Base-by-base conservation (phyloP, 805 yeast genomes). In the Yarrowia osloensis region DNA sequence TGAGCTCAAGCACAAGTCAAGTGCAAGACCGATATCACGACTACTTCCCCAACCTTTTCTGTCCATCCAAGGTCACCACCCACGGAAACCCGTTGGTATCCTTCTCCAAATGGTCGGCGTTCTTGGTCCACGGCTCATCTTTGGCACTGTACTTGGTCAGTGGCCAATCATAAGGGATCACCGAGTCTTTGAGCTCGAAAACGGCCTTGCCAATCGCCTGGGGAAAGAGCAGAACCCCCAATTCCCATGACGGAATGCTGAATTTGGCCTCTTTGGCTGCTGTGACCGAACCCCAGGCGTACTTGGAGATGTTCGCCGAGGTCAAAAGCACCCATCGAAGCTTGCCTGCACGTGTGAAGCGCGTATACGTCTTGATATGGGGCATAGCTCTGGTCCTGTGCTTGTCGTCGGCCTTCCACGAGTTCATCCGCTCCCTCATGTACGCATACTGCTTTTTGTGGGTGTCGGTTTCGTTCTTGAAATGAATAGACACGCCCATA, bases 321-420 rank as follows among this genome's bases (percentile, higher is more conserved):
- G 95, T 89, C 73, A 89, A 79, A 6, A 89, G 74, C 21, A 87
- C 82, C 96, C 96, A 91, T 62, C 84, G 82, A 5, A 89, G 73
- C 70, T 85, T 40, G 8, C 44, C 61, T 1, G 69, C 67, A 1
- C 22, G 19, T 39, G 31, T 52, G 22, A 70, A 57, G 19, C 69
- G 66, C 68, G 85, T 73, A 71, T 88, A 86, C 35, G 89, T 84
- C 75, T 91, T 91, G 15, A 88, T 86, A 76, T 91, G 97, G 1
- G 88, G 85, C 2, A 88, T 82, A 12, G 82, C 71, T 8, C 72
- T 24, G 67, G 76, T 76, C 37, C 83, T 66, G 35, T 73, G 70
- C 57, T 76, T 70, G 39, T 69, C 50, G 52, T 59, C 42, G 3
- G 76, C 70, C 6, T 74, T 73, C 88, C 90, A 86, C 63, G 74